Evolutionary conservation across 2,329 filamentous ascomycete genomes (phyloP).

Genomic region (Corynespora cassiicola): DNA sequence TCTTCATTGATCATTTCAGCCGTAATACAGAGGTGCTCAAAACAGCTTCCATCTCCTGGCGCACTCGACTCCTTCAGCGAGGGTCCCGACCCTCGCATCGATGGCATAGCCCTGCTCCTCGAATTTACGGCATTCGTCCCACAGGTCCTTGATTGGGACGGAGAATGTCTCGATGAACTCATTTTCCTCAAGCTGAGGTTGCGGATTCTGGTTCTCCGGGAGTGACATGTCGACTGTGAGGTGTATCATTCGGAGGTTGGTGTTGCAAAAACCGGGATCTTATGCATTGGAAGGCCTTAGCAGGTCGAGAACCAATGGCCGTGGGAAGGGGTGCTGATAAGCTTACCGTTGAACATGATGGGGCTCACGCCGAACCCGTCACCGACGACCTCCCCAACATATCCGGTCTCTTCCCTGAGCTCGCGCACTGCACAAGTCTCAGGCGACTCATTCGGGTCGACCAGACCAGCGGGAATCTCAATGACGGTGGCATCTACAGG

Average conservation of each 20-base stretch:
- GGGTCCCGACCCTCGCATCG: constrained; percentile 77
- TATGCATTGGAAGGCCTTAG: too few species aligned
- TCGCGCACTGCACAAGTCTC: constrained; percentile 66
- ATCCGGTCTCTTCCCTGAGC: constrained; percentile 69
- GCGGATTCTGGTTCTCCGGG: constrained; percentile 71
- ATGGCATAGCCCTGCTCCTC: constrained; percentile 78
- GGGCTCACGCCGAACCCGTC: constrained; percentile 46
- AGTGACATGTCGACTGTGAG: constrained; percentile 73
- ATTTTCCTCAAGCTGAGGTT: constrained; percentile 75
- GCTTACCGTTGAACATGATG: constrained; percentile 53
- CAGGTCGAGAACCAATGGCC: not conserved
- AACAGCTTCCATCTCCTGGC: constrained; percentile 60
- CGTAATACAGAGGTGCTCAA: too few species aligned
- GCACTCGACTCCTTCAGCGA: constrained; percentile 80
- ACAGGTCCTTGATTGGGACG: constrained; percentile 68
- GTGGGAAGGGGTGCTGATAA: constrained; percentile 2
- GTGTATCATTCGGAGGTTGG: constrained; percentile 68
- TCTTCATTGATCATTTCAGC: too few species aligned
- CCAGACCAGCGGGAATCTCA: constrained; percentile 68
- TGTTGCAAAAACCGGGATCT: constrained; percentile 53
- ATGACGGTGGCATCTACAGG: constrained; percentile 66
- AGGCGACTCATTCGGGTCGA: constrained; percentile 65
- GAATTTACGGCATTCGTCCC: constrained; percentile 69
- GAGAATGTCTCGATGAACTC: constrained; percentile 85
- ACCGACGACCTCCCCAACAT: constrained; percentile 56